Base-by-base conservation (phyloP, 129 eudicot genomes). In the Escallonia rubra region DNA sequence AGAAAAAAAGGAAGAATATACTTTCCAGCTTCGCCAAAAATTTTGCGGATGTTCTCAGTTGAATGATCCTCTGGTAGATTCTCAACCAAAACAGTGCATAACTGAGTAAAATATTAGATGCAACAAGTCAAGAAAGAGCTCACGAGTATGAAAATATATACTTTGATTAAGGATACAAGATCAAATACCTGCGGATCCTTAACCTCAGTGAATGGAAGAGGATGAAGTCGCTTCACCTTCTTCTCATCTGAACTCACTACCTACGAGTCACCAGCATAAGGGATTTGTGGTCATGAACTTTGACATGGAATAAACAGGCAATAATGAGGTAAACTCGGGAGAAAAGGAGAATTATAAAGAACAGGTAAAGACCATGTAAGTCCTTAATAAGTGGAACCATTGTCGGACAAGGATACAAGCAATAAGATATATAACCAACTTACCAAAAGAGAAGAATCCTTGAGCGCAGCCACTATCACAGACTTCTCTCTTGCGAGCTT, bases 41-140 rank as follows among this genome's bases (percentile, higher is more conserved):
- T 76, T 50, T 76, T 85, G 70, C 66, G 73, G 68, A 93, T 78
- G 76, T 93, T 93, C 78, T 84, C 88, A 51, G 61, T 59, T 41
- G 99, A 80, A 78, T 89, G 96, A 79, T 93, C 95, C 63, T 82
- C 86, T 2, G 99, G 99, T n/a, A 93, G 79, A 85, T 93, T 93
- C 76, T 89, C 99, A 59, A 93, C 96, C 69, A 93, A 65, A 65
- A 93, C 95, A 45, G 96, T 89, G 83, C 99, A 86, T 45, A 79
- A 12, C 59, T 54, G 23, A 34, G 14, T n/a, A 16, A n/a, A 4
- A 54, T 11, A 12, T 54, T 54, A n/a, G 5, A 3, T 52, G 12
- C n/a, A 52, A 7, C 12, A 12, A 52, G 5, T 54, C n/a, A 54
- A 54, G n/a, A 54, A 54, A 52, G 6, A 12, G n/a, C 3, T 11